These are phyloP conservation scores for Daldinia decipiens DNA, from an alignment of 495 filamentous ascomycete genomes.

Conservation along the genomic window DNA sequence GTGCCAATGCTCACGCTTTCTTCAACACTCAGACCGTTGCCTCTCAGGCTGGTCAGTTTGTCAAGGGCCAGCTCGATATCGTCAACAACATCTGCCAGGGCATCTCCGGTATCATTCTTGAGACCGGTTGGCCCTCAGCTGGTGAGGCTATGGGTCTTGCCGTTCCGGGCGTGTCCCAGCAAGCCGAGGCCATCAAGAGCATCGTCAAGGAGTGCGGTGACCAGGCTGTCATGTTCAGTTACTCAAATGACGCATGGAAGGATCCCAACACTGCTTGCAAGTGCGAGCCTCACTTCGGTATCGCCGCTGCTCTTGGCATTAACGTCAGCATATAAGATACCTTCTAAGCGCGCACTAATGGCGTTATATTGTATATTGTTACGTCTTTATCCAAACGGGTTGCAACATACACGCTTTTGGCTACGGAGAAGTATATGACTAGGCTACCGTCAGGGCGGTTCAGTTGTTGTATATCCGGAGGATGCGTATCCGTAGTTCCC, in stretches of 20 bases:
- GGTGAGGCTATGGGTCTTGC: constrained; percentile 77
- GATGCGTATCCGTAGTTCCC: constrained; percentile 28
- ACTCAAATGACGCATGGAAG: constrained; percentile 86
- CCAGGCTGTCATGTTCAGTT: constrained; percentile 81
- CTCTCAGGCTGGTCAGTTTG: constrained; percentile 76
- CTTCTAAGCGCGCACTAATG: constrained; percentile 21
- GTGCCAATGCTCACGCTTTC: constrained; percentile 91
- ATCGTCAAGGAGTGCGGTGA: constrained; percentile 66
- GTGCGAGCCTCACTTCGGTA: constrained; percentile 86
- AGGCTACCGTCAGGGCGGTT: background rate
- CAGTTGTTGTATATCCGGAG: constrained; percentile 7
- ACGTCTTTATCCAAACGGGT: constrained; percentile 38
- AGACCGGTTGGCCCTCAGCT: constrained; percentile 87
- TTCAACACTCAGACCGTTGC: constrained; percentile 79
- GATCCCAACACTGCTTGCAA: constrained; percentile 65
- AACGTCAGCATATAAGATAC: constrained; percentile 42
- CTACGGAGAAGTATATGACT: constrained; percentile 14
- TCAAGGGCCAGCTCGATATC: constrained; percentile 69
- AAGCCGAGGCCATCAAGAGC: constrained; percentile 73
- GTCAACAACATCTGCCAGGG: constrained; percentile 72
- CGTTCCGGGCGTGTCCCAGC: constrained; percentile 71
- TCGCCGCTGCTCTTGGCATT: constrained; percentile 52
- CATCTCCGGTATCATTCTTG: constrained; percentile 77
- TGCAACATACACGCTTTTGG: constrained; percentile 31
- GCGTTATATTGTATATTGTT: constrained; percentile 36